Evolutionary conservation across 2,329 filamentous ascomycete genomes (phyloP).

Genomic region (Fusarium concolor): DNA sequence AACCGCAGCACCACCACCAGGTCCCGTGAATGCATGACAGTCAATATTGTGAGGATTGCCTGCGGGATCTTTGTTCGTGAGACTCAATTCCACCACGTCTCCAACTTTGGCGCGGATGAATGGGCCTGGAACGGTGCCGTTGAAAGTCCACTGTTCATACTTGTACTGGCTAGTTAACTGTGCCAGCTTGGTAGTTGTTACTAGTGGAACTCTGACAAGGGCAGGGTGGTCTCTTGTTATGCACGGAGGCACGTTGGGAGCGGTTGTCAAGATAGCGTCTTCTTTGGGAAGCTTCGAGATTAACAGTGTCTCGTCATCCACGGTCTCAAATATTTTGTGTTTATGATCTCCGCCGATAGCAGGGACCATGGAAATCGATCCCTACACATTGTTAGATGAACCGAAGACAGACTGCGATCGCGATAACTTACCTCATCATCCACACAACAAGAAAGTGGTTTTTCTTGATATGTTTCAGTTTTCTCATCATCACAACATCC

Average conservation of each 20-base stretch:
- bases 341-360: neutral
- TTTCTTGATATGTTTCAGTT: neutral
- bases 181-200: constrained; percentile 17
- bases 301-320: neutral
- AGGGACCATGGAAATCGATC: neutral
- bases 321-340: neutral
- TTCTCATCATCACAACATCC: neutral
- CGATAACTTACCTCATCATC: neutral
- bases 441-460: neutral
- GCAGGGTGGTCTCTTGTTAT: neutral
- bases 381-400: neutral
- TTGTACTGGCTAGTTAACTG: constrained; percentile 29
- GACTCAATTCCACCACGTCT: constrained; percentile 19
- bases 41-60: constrained; percentile 26
- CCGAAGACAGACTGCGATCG: no score
- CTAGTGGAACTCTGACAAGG: neutral
- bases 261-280: neutral
- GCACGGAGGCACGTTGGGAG: neutral
- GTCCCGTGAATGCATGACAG: constrained; percentile 26
- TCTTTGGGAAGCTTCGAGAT: neutral
- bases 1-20: constrained; percentile 26
- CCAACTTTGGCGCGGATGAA: constrained; percentile 26
- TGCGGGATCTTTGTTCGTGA: constrained; percentile 12
- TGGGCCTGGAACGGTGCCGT: constrained; percentile 25
- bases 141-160: constrained; percentile 32